These are phyloP conservation scores for Pachyrhizus erosus DNA, from an alignment of 306 rosid genomes.

Conservation along the genomic window DNA sequence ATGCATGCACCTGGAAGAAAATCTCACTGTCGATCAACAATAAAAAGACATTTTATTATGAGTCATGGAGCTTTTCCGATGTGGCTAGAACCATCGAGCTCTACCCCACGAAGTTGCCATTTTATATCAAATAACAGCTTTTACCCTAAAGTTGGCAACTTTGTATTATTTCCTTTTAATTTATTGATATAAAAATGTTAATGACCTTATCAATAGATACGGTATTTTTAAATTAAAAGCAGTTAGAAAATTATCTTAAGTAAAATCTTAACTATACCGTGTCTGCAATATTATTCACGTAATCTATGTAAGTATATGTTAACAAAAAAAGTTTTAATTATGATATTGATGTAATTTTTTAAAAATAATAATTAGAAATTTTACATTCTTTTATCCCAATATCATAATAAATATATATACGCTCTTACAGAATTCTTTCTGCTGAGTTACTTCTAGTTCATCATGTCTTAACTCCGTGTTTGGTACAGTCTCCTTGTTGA, in stretches of 20 bases:
- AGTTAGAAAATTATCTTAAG: not conserved
- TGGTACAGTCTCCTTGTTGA: too few relatives aligned
- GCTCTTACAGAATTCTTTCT: too few relatives aligned
- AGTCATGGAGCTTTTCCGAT: not conserved
- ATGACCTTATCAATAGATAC: not conserved
- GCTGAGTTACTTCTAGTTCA: too few relatives aligned
- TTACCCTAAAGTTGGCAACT: not conserved
- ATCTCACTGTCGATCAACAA: not conserved
- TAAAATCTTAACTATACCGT: not conserved
- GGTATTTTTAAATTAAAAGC: not conserved
- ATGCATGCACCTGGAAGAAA: constrained; percentile 24
- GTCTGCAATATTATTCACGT: not conserved
- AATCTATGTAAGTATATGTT: not conserved
- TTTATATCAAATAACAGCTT: constrained; percentile 8
- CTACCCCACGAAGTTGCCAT: not conserved
- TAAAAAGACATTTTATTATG: constrained; percentile 1
- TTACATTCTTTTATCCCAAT: not conserved
- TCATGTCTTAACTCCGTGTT: too few relatives aligned
- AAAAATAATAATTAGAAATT: not conserved
- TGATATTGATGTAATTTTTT: not conserved
- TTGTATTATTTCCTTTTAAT: not conserved
- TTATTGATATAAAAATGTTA: not conserved
- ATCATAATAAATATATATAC: not conserved
- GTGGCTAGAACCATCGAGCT: not conserved
- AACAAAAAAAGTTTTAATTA: not conserved